Base-by-base conservation (phyloP, 2,329 filamentous ascomycete genomes). In the Boeremia exigua region DNA sequence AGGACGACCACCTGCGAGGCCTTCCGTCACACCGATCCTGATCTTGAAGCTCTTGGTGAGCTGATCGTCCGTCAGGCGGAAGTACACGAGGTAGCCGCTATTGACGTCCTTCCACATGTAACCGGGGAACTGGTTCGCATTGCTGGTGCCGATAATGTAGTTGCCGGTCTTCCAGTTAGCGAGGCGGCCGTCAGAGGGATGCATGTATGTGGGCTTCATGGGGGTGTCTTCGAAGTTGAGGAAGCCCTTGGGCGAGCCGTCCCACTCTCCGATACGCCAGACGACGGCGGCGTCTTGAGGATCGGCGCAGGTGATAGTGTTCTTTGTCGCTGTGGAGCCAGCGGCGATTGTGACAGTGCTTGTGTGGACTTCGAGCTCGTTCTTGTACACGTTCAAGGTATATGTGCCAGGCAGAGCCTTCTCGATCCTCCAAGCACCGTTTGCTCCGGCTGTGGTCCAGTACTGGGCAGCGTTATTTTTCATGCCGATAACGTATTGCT, bases 331-430 rank as follows among this genome's bases (percentile, higher is more conserved):
- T 1, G 78, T 80, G 29, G 69, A 69, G 6, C 83, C 83, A 2
- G 80, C 80, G 5, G 75, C 76, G 38, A 86, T 80, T 0, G 60
- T 57, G 7, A 69, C 53, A 19, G 72, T 76, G 33, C 75, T 74
- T 2, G 78, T 67, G 40, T 67, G 64, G 7, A 68, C 66, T 40
- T 68, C 66, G 14, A 68, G 62, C 42, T 68, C 66, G 23, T 76
- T 79, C 64, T 84, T 82, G 71, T 86, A 86, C 42, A 88, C 80
- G 8, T 84, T 81, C 81, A 87, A 84, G 23, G 83, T 86, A 72
- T 88, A 88, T 0, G 82, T 85, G 14, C 86, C 86, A 0, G 85
- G 83, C 55, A 85, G 85, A 82, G 88, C 87, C 53, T 80, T 77
- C 0, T 84, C 84, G 0, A 85, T 87, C 10, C 79, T 86, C 74